phyloP scores from a whole-genome alignment of 2,329 filamentous ascomycete genomes.

The Ophioceras dolichostomum region DNA sequence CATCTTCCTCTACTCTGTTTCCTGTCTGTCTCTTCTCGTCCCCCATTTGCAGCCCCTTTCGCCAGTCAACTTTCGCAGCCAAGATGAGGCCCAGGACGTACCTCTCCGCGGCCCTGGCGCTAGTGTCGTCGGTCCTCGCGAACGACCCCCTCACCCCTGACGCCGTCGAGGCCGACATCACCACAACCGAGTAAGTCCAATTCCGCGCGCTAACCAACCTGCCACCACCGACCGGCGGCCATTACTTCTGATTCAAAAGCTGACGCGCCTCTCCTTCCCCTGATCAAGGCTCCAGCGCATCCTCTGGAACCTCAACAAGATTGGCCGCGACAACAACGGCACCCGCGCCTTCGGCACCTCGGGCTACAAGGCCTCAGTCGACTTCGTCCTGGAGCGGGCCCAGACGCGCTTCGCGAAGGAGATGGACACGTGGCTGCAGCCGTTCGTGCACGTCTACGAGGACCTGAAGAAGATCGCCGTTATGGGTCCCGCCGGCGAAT shows the following conservation, averaged over 20 bases:
- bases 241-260: neutral
- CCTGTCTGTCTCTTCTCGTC: neutral
- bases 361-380: conserved; percentile 45
- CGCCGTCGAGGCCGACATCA: conserved; percentile 25
- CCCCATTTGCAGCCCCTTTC: too few relatives aligned
- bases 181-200: conserved; percentile 19
- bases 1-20: neutral
- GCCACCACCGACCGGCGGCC: neutral
- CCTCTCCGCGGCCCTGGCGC: neutral
- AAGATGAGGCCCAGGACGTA: neutral
- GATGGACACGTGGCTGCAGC: conserved; percentile 30
- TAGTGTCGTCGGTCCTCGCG: conserved; percentile 7
- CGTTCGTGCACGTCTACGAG: conserved; percentile 32
- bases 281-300: conserved; percentile 35
- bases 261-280: neutral
- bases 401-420: conserved; percentile 23
- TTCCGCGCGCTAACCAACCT: neutral
- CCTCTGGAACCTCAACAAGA: conserved; percentile 39
- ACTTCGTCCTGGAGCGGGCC: conserved; percentile 39
- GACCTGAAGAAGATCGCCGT: conserved; percentile 28
- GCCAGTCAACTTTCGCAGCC: too few relatives aligned
- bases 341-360: conserved; percentile 48
- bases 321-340: conserved; percentile 42
- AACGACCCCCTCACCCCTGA: conserved; percentile 22
- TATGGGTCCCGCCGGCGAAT: conserved; percentile 29